Evolutionary conservation across 179 eudicot species (phyloP), one percentile per base, ranked within the genome.

Genomic region (Sideroxylon spinosum): DNA sequence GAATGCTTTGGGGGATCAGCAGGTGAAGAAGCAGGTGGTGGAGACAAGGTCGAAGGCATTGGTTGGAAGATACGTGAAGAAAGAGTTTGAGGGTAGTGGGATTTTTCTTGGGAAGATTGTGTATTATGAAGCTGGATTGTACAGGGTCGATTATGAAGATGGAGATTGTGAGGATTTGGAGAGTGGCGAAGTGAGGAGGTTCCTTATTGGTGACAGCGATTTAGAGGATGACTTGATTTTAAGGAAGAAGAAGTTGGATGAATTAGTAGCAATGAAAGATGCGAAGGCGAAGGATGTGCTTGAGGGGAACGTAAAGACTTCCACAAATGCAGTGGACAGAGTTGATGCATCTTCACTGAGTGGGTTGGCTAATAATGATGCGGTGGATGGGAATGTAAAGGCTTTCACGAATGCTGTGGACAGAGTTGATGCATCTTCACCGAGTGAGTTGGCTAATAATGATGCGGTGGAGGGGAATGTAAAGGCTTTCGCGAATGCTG

Each of bases 101-200:
- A 73, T 84, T 70, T 95, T 84, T 66, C 76, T 95, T 32, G 98
- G 98, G 72, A 93, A 91, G 78, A 77, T 95, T 72, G 81, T 81
- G 3, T 86, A 78, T 14, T 93, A 84, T 81, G 91, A 88, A 78
- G 72, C 84, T 25, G 98, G 98, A 20, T 84, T 95, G 84, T 95
- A 91, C 79, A 87, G 95, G 86, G 84, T 95, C 65, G 89, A 89
- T 62, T 95, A 95, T 20, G 98, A 95, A 83, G 98, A 95, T 86
- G 98, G 98, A 76, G 97, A 95, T 85, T 86, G 79, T 74, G 98
- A 95, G 88, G 98, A 95, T 87, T 78, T 93, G 83, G 92, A 90
- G 61, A 86, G 90, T 65, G 78, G 75, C 16, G 98, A 93, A 86
- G 82, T 90, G 76, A 88, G 80, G 17, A 81, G 73, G 78, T 84